Base-by-base conservation (phyloP, 1,139 yeast species). In the Taphrina populina region DNA sequence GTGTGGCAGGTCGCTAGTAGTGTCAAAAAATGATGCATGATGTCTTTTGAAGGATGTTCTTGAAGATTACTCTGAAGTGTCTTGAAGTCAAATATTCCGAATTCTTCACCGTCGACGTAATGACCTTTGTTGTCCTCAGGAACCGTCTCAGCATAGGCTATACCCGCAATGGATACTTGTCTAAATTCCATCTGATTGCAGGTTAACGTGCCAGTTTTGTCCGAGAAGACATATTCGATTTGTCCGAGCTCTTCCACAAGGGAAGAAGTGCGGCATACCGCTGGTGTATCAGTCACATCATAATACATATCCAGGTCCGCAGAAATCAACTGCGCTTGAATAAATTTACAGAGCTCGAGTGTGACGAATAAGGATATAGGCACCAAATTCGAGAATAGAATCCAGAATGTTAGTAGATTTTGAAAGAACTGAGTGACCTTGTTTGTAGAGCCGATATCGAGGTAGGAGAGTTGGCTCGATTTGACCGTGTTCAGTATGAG, bases 181-280 rank as follows among this genome's bases (percentile, higher is more conserved):
- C 85, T 88, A 70, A 87, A 92, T 69, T 88, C 97, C 98, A 92
- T 92, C 54, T 92, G 84, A 66, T 92, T 92, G 69, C 97, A 74
- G 0, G 98, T 92, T 61, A 92, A 75, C 0, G 98, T 92, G 34
- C 98, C 98, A 0, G 98, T 92, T 68, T 92, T 92, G 69, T 92
- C 98, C 68, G 95, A 86, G 71, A 92, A 92, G 24, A 92, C 85
- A 67, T 88, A 90, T 67, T 90, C 95, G 64, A 92, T 88, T 69
- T 92, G 98, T 21, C 98, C 98, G 62, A 92, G 75, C 65, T 92
- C 98, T 70, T 92, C 99, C 8, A 92, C 98, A 63, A 92, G 75
- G 17, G 95, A 84, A 1, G 97, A 92, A 0, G 98, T 92, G 62
- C 98, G 76, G 27, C 94, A 96, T 6, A 90, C 90, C 0, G 96